These are phyloP conservation scores for Colletotrichum sp. DNA, from an alignment of 2,329 filamentous ascomycete genomes.

Conservation along the genomic window DNA sequence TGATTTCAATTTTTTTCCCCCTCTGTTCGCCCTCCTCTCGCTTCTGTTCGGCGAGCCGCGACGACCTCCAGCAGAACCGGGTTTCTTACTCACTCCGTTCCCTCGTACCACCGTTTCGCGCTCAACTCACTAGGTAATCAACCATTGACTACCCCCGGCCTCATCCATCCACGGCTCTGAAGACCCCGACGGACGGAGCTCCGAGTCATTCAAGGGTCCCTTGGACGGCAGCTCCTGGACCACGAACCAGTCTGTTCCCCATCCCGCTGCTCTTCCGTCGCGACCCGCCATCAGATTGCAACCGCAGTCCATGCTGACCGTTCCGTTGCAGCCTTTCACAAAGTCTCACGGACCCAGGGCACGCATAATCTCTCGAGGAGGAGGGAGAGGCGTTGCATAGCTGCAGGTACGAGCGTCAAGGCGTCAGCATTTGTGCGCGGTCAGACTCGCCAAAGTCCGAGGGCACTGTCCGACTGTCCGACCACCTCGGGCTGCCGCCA, in stretches of 20 bases:
- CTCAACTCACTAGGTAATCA: background rate
- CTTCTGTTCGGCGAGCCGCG: background rate
- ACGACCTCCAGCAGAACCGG: background rate
- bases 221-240: background rate
- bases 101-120: background rate
- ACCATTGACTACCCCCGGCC: background rate
- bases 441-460: background rate
- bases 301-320: background rate
- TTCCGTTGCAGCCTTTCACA: background rate
- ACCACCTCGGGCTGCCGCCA: slow-evolving; percentile 25
- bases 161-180: background rate
- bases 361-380: background rate
- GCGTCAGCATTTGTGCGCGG: background rate
- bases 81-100: background rate
- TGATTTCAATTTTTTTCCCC: background rate
- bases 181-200: slow-evolving; percentile 1
- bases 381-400: background rate
- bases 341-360: background rate
- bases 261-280: background rate
- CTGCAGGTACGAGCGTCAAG: background rate
- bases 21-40: background rate
- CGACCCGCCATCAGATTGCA: background rate
- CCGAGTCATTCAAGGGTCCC: slow-evolving; percentile 7
- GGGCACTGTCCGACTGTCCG: background rate
- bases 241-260: slow-evolving; percentile 7